Evolutionary conservation across 139 green algal species (phyloP).

Genomic region (Zygnema cylindricum): DNA sequence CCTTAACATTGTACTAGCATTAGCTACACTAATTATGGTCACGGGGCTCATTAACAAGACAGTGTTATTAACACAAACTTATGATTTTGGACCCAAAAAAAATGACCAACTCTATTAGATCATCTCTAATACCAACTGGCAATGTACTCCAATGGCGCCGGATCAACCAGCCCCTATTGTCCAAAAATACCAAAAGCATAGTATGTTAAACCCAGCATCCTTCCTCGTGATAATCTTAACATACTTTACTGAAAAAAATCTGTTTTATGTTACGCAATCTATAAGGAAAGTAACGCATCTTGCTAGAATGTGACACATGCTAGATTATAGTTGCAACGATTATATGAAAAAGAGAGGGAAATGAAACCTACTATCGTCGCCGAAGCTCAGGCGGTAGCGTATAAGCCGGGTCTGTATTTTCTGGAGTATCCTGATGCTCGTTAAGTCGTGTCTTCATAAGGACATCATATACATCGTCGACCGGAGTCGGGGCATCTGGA

Average conservation of each 20-base stretch:
- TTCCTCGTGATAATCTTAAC: no score
- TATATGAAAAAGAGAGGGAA: neutral
- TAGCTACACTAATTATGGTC: neutral
- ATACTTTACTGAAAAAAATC: no score
- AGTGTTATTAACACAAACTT: no score
- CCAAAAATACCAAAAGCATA: no score
- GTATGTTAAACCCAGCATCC: no score
- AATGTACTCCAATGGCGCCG: no score
- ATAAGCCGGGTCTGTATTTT: constrained; percentile 33
- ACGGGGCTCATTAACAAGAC: neutral
- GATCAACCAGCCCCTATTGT: no score
- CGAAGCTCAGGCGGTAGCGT: constrained; percentile 78
- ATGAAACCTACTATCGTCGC: constrained; percentile 79
- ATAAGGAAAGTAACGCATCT: no score
- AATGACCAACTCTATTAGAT: neutral
- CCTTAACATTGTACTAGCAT: no score
- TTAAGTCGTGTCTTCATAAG: constrained; percentile 63
- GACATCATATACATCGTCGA: constrained; percentile 84
- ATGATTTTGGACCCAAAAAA: neutral
- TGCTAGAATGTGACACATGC: no score
- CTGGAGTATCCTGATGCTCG: constrained; percentile 22
- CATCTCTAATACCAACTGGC: neutral
- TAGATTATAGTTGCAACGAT: no score
- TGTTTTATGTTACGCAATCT: no score
- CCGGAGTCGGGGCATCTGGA: neutral